Evolutionary conservation across 345 rosid genomes (phyloP), one percentile per base, ranked within the genome.

Genomic region (Salix koriyanagi): DNA sequence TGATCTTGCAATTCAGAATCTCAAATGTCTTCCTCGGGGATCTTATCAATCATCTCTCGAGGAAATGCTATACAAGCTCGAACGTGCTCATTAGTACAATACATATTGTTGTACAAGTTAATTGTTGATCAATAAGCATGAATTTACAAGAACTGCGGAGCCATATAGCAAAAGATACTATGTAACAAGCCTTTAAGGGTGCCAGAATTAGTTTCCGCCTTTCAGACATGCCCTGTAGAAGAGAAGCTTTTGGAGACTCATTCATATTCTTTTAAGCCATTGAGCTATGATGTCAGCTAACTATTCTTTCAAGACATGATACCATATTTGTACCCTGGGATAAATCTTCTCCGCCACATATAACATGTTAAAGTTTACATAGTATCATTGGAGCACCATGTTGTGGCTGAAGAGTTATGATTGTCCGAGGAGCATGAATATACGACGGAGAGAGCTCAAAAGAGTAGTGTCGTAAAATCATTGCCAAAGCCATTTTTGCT

Each of bases 51-150:
- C 85, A 21, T 92, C 92, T 67, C 91, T 96, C 4, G 90, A 92
- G 84, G 90, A 90, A 74, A 89, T 96, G 95, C 68, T 86, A 86
- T 96, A 84, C 79, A 96, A 96, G 87, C 98, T 96, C 11, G 93
- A 93, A 82, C 86, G 98, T 82, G 89, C 93, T 74, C 97, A 89
- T 79, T 96, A 89, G 70, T 18, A 37, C 26, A 11, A 44, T 10
- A 18, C 7, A 19, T 62, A 46, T 15, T 21, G 50, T 30, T 19
- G 25, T n/a, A 44, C 36, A 18, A 71, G 70, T 28, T 34, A 64
- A 39, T 42, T 19, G 8, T 32, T 48, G 46, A 60, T 19, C 39
- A 74, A 65, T 71, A 46, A 60, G 64, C 64, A 76, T 69, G 61
- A 75, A 68, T 56, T 16, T 9, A 65, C 39, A 16, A 19, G 26